These are phyloP conservation scores for Boletus coccyginus DNA, from an alignment of 768 basidiomycete genomes.

Conservation along the genomic window DNA sequence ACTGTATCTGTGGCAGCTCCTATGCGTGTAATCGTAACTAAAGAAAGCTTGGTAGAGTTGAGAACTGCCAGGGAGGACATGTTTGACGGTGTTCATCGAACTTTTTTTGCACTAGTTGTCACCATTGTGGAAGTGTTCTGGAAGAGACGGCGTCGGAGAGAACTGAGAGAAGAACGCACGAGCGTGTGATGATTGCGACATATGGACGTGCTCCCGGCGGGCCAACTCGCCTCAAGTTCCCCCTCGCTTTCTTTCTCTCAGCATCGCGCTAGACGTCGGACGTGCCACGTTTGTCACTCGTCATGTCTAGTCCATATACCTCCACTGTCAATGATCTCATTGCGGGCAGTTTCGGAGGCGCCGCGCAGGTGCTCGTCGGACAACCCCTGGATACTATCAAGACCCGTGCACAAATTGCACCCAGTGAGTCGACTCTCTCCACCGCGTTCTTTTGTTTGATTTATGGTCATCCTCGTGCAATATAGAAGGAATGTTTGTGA, in stretches of 20 bases:
- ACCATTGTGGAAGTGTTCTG: no score
- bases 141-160: no score
- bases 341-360: slow-evolving; percentile 90
- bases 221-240: no score
- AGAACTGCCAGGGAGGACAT: no score
- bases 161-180: no score
- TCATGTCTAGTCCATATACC: slow-evolving; percentile 32
- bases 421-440: slow-evolving; percentile 51
- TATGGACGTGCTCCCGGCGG: background rate
- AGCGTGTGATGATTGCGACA: slow-evolving; percentile 6
- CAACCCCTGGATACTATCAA: slow-evolving; percentile 89
- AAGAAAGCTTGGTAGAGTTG: no score
- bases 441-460: background rate
- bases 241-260: background rate
- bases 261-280: background rate
- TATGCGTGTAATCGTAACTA: no score
- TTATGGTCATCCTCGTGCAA: slow-evolving; percentile 3
- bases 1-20: no score
- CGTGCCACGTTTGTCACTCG: background rate
- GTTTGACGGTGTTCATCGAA: no score
- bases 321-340: slow-evolving; percentile 77
- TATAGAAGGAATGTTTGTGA: slow-evolving; percentile 84
- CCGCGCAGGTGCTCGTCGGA: slow-evolving; percentile 92
- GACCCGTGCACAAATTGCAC: slow-evolving; percentile 84
- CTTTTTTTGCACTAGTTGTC: no score